Evolutionary conservation across 352 stramenopile species (phyloP).

Genomic region (Phytophthora capsici): DNA sequence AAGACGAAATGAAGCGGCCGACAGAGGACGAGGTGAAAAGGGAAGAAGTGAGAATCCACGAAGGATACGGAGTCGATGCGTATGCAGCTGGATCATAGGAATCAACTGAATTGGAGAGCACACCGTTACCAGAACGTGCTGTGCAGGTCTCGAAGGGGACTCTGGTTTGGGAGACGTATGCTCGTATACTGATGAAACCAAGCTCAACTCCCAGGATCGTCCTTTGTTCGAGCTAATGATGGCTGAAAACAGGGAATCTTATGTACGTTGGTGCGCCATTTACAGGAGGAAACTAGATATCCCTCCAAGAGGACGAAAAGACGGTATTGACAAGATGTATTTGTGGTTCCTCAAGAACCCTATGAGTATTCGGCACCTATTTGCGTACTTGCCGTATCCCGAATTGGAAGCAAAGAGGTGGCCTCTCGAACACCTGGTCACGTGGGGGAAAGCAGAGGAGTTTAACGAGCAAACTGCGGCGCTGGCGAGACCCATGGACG

Average conservation of each 20-base stretch:
- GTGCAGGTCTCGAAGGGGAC: too few species aligned
- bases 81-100: not conserved
- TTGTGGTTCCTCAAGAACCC: not conserved
- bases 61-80: not conserved
- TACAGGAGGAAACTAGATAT: too few species aligned
- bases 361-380: not conserved
- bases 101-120: not conserved
- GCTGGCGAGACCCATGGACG: not conserved
- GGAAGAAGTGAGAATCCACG: not conserved
- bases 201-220: too few species aligned
- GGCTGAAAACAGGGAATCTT: too few species aligned
- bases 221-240: too few species aligned
- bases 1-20: not conserved
- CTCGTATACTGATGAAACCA: too few species aligned
- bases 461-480: not conserved
- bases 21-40: not conserved
- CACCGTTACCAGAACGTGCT: not conserved
- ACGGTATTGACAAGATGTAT: not conserved
- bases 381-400: not conserved
- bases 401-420: conserved; percentile 3
- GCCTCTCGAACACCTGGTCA: not conserved
- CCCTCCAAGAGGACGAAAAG: not conserved
- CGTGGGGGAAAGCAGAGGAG: not conserved
- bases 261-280: not conserved
- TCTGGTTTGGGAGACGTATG: too few species aligned